Evolutionary conservation across 1,284 basidiomycete species (phyloP).

Genomic region (Trichosporon coremiiforme): DNA sequence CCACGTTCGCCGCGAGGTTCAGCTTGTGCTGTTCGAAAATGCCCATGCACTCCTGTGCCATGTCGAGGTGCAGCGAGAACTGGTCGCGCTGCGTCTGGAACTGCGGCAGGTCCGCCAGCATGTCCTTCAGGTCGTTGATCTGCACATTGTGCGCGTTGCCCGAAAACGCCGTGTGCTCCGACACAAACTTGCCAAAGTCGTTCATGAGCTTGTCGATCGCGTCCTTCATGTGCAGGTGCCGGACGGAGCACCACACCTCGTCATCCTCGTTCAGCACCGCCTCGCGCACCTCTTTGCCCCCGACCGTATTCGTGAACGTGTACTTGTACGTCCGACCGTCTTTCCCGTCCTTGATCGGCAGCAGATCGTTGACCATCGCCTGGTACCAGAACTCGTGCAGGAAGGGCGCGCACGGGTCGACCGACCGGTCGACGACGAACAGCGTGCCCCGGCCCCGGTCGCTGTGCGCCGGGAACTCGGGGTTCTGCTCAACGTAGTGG

Average conservation of each 20-base stretch:
- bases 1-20: conserved; percentile 82
- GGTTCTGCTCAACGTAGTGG: conserved; percentile 78
- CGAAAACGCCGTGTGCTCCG: conserved; percentile 88
- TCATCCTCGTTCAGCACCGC: conserved; percentile 82
- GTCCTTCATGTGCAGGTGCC: conserved; percentile 98
- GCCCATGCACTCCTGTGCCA: conserved; percentile 98
- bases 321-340: conserved; percentile 71
- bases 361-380: conserved; percentile 94
- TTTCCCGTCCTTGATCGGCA: conserved; percentile 81
- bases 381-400: conserved; percentile 99
- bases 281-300: conserved; percentile 81
- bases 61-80: conserved; percentile 94
- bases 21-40: conserved; percentile 88
- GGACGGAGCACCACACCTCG: conserved; percentile 84
- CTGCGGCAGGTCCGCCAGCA: conserved; percentile 93
- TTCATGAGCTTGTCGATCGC: conserved; percentile 92
- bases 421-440: conserved; percentile 93
- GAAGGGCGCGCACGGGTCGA: conserved; percentile 89
- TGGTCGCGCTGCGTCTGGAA: conserved; percentile 93
- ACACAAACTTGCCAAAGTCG: conserved; percentile 90
- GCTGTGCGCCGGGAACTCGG: conserved; percentile 68
- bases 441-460: conserved; percentile 69
- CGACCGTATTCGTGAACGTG: conserved; percentile 77
- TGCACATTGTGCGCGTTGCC: conserved; percentile 64
- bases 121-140: conserved; percentile 97